A percentile compares a stretch with the other conserved stretches of the same genome.
These are phyloP conservation scores for Metschnikowia corniflorae DNA, from an alignment of 805 yeast genomes.

Conservation along the genomic window DNA sequence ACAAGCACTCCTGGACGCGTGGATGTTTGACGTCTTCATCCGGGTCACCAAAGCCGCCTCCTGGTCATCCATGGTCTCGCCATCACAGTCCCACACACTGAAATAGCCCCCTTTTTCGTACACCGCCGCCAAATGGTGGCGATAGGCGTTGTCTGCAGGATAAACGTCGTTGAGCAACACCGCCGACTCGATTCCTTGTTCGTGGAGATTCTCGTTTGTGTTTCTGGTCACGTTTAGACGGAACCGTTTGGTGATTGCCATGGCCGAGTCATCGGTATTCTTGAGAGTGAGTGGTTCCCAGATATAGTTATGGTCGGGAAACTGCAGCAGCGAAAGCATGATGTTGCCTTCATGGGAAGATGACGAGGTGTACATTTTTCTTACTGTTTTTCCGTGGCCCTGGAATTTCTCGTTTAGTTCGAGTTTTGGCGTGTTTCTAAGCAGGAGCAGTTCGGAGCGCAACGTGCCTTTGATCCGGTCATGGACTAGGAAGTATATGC, in stretches of 20 bases:
- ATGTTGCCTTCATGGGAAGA: slow-evolving; percentile 26
- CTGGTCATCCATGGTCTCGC: slow-evolving; percentile 26
- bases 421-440: slow-evolving; percentile 9
- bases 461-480: slow-evolving; percentile 36
- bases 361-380: slow-evolving; percentile 59
- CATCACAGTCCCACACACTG: slow-evolving; percentile 60
- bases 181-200: slow-evolving; percentile 30
- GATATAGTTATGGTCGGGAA: slow-evolving; percentile 35
- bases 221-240: slow-evolving; percentile 23
- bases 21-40: slow-evolving; percentile 12
- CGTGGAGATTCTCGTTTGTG: slow-evolving; percentile 2
- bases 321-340: slow-evolving; percentile 37
- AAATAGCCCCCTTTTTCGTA: slow-evolving; percentile 36
- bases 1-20: slow-evolving; percentile 5
- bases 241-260: slow-evolving; percentile 34
- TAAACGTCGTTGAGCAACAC: slow-evolving; percentile 30
- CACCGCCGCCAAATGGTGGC: slow-evolving; percentile 32
- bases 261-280: slow-evolving; percentile 7
- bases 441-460: slow-evolving; percentile 23
- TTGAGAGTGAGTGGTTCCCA: slow-evolving; percentile 36
- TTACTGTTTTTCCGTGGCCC: slow-evolving; percentile 83
- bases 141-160: slow-evolving; percentile 10
- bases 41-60: slow-evolving; percentile 26
- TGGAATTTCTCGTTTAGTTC: slow-evolving; percentile 52
- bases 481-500: slow-evolving; percentile 28